Evolutionary conservation across 2,329 filamentous ascomycete species (phyloP).

Genomic region (Alternaria sp.): DNA sequence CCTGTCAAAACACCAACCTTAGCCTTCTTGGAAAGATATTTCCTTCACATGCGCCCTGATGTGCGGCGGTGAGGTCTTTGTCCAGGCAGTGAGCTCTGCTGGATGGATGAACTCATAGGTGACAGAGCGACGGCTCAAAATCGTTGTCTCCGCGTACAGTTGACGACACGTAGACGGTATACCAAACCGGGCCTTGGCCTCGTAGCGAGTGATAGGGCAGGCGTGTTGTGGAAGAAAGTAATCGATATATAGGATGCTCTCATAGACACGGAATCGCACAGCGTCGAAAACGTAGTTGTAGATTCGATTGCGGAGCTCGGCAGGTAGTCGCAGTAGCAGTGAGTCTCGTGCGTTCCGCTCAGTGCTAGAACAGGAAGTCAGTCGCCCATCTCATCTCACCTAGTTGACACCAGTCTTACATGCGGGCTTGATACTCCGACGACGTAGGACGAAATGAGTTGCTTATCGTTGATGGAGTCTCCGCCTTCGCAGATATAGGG

Average conservation of each 20-base stretch:
- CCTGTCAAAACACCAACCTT: neutral
- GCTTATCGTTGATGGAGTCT: too few relatives aligned
- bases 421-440: too few relatives aligned
- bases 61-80: neutral
- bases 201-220: neutral
- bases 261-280: neutral
- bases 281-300: conserved; percentile 7
- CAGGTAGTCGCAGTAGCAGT: conserved; percentile 22
- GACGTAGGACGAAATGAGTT: too few relatives aligned
- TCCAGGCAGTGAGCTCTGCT: neutral
- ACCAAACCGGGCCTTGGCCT: neutral
- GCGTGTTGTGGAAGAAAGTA: neutral
- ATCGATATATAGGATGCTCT: too few relatives aligned
- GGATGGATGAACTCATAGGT: neutral
- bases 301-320: conserved; percentile 19
- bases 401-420: too few relatives aligned
- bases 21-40: neutral
- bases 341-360: conserved; percentile 14
- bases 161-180: neutral
- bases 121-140: neutral
- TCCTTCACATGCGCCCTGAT: neutral
- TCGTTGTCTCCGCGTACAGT: neutral
- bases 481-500: too few relatives aligned
- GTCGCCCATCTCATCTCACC: too few relatives aligned
- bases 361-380: neutral